phyloP scores from a whole-genome alignment of 2,329 filamentous ascomycete species.

The Metarhizium rileyi region DNA sequence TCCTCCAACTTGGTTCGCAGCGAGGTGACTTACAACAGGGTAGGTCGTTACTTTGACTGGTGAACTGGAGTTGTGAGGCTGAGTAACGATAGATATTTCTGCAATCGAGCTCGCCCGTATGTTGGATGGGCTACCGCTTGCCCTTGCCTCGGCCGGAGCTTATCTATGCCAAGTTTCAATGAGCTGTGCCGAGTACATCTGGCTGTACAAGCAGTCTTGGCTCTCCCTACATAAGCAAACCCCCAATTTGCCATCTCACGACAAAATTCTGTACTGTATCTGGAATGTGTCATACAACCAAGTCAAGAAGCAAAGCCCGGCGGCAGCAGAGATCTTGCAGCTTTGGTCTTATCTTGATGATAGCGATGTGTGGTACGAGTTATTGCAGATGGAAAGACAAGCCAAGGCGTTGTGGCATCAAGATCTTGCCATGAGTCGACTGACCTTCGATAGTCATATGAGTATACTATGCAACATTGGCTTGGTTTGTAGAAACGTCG shows the following conservation, averaged over 20 bases:
- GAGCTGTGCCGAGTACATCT: constrained; percentile 27
- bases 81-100: background rate
- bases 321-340: background rate
- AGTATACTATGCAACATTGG: background rate
- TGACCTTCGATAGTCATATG: background rate
- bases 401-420: background rate
- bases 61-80: too few relatives aligned
- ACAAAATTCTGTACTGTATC: too few relatives aligned
- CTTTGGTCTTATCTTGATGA: background rate
- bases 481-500: background rate
- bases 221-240: constrained; percentile 19
- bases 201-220: constrained; percentile 30
- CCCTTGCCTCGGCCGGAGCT: constrained; percentile 33
- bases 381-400: background rate
- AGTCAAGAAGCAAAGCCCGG: constrained; percentile 17
- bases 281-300: constrained; percentile 29
- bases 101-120: constrained; percentile 7
- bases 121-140: constrained; percentile 36
- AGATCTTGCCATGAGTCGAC: background rate
- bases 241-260: constrained; percentile 19
- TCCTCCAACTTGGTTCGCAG: too few relatives aligned
- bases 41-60: too few relatives aligned
- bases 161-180: constrained; percentile 29
- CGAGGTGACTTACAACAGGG: too few relatives aligned
- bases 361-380: too few relatives aligned